Conservation (phyloP, 495 filamentous ascomycete species). For the Podospora pseudocomata region DNA sequence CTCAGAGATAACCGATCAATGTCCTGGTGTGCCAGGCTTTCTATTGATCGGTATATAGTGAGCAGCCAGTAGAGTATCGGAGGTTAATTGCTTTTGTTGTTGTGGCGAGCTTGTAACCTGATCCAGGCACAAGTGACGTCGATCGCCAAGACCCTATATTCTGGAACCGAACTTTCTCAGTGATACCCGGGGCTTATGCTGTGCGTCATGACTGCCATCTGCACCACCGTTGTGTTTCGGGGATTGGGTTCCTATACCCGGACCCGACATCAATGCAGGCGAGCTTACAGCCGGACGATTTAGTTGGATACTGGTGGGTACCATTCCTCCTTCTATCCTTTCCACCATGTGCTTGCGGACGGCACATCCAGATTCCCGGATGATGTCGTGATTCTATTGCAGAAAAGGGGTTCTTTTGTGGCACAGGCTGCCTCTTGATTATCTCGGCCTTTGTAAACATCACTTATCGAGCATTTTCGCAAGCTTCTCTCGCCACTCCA, state of each 20-base stretch:
- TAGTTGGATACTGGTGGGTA: neutral
- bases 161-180: constrained; percentile 1
- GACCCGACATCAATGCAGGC: neutral
- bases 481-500: neutral
- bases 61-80: neutral
- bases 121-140: constrained; percentile 4
- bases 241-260: neutral
- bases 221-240: neutral
- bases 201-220: neutral
- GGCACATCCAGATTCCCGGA: neutral
- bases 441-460: neutral
- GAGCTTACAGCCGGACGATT: neutral
- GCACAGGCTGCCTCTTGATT: neutral
- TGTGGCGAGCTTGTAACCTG: neutral
- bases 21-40: neutral
- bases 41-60: neutral
- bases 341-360: neutral
- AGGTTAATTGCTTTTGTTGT: neutral
- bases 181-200: neutral
- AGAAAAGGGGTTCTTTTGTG: neutral
- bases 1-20: neutral
- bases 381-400: neutral
- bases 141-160: neutral
- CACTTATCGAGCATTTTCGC: neutral
- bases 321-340: neutral